Conservation (phyloP, 441 rosid genomes). For the Populus tomentosa region DNA sequence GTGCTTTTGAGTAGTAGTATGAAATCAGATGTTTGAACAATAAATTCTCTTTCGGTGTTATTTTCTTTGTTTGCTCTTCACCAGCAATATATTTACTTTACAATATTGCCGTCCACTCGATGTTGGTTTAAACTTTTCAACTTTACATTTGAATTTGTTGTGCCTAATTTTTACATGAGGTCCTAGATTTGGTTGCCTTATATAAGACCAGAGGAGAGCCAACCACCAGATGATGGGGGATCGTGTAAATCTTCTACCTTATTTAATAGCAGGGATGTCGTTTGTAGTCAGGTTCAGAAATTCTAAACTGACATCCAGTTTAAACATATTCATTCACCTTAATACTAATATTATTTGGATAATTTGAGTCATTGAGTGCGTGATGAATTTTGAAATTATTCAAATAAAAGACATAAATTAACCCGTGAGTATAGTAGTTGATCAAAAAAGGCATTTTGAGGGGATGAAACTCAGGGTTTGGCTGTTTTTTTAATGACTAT, state of each 20-base stretch:
- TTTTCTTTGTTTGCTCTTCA: background rate
- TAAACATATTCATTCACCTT: background rate
- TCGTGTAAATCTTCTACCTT: background rate
- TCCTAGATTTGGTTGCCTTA: background rate
- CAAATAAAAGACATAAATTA: background rate
- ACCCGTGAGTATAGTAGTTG: background rate
- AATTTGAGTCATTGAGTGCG: background rate
- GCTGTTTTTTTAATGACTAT: background rate
- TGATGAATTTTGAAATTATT: background rate
- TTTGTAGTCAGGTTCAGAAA: background rate
- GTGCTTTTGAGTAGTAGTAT: slow-evolving; percentile 1
- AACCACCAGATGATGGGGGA: background rate
- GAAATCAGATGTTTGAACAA: background rate
- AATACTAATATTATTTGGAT: background rate
- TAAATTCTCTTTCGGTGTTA: background rate
- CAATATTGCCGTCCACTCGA: background rate
- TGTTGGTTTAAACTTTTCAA: background rate
- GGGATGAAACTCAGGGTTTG: background rate
- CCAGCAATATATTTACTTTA: background rate
- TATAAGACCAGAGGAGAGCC: background rate
- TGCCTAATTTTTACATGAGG: background rate
- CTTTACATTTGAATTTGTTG: background rate
- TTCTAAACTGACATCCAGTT: background rate
- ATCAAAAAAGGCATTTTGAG: background rate
- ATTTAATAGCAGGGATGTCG: background rate